Percentiles rank a stretch among this genome's conserved stretches.
These are phyloP conservation scores for Termitomyces sp. DNA, from an alignment of 768 basidiomycete genomes.

Conservation along the genomic window DNA sequence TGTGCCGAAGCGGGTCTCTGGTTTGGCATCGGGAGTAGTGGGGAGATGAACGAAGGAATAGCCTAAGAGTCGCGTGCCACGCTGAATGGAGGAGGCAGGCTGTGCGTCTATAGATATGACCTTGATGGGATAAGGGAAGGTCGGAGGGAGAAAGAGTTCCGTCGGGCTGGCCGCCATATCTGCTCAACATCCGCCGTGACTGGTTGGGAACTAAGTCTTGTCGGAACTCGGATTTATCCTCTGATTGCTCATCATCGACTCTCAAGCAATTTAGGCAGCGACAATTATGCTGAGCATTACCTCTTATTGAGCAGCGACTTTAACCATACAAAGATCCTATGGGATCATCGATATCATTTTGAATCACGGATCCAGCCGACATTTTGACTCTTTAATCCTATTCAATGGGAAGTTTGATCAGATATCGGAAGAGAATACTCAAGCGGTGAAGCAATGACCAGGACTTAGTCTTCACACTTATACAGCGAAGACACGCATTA, in stretches of 20 bases:
- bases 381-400: no score
- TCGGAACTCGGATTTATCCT: slow-evolving; percentile 20
- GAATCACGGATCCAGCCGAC: neutral
- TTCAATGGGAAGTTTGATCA: no score
- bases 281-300: neutral
- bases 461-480: neutral
- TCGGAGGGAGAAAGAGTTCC: slow-evolving; percentile 65
- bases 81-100: slow-evolving; percentile 40
- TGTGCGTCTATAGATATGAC: slow-evolving; percentile 62
- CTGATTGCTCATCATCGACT: neutral
- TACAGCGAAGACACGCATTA: neutral
- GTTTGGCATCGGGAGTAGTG: slow-evolving; percentile 34
- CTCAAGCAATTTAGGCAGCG: no score
- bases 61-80: slow-evolving; percentile 76
- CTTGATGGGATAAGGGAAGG: slow-evolving; percentile 85
- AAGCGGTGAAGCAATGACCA: neutral
- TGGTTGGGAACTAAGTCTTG: slow-evolving; percentile 15
- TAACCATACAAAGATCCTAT: neutral
- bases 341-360: neutral
- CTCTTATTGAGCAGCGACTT: neutral
- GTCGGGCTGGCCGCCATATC: slow-evolving; percentile 59
- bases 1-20: slow-evolving; percentile 75
- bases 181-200: slow-evolving; percentile 20
- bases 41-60: slow-evolving; percentile 72
- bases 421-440: neutral